These are phyloP conservation scores for Begonia masoniana DNA, from an alignment of 306 rosid genomes.

Conservation along the genomic window DNA sequence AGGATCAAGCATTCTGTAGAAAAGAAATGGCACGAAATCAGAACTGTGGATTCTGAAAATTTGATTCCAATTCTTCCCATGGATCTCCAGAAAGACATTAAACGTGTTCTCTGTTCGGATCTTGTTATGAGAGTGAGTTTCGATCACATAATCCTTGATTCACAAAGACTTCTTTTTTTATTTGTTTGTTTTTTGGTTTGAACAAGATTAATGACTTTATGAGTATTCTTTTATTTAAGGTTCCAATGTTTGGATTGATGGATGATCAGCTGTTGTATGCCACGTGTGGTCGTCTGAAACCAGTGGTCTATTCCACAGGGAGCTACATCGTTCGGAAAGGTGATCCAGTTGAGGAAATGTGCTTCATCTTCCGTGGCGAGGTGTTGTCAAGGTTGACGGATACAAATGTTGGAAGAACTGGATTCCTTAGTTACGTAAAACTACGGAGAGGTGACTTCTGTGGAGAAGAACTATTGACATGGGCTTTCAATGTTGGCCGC, in stretches of 20 bases:
- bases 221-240: constrained; percentile 26
- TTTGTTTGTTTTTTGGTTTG: background rate
- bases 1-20: constrained; percentile 1
- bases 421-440: constrained; percentile 75
- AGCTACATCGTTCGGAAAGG: constrained; percentile 80
- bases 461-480: constrained; percentile 91
- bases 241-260: constrained; percentile 87
- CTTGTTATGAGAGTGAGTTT: constrained; percentile 62
- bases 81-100: constrained; percentile 17
- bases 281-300: constrained; percentile 75
- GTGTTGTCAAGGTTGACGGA: constrained; percentile 39
- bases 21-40: constrained; percentile 6
- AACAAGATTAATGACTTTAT: constrained; percentile 5
- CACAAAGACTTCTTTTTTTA: background rate
- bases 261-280: constrained; percentile 91
- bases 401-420: constrained; percentile 93
- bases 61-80: background rate
- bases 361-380: constrained; percentile 36
- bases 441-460: constrained; percentile 92
- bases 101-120: constrained; percentile 79
- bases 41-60: background rate
- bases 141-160: background rate
- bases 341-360: background rate
- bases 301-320: constrained; percentile 66
- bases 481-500: constrained; percentile 80